A percentile compares a stretch with the other conserved stretches of the same genome.
phyloP scores from a whole-genome alignment of 371 early-diverging fungal genomes.

The Polyrhizophydium stewartii region DNA sequence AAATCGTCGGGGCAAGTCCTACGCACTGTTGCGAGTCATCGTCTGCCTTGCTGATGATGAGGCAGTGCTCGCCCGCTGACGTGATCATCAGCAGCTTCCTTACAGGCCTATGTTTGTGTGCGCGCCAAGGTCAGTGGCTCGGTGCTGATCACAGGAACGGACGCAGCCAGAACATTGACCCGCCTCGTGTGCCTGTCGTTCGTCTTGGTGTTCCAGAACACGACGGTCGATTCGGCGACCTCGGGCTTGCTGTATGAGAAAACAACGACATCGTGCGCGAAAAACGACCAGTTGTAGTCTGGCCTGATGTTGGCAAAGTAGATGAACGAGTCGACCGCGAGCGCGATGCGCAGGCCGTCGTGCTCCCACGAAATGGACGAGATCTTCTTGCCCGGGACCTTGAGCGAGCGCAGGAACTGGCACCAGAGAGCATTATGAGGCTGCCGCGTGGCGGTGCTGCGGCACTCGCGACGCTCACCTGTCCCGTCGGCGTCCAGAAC shows the following conservation, averaged over 20 bases:
- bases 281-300: constrained; percentile 41
- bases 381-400: constrained; percentile 50
- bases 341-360: constrained; percentile 41
- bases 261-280: constrained; percentile 39
- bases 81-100: constrained; percentile 28
- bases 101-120: not conserved
- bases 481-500: constrained; percentile 45
- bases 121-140: no score
- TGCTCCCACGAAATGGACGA: constrained; percentile 49
- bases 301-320: constrained; percentile 54
- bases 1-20: no score
- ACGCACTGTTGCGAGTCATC: constrained; percentile 11
- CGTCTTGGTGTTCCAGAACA: constrained; percentile 48
- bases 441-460: not conserved
- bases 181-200: constrained; percentile 36
- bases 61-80: constrained; percentile 32
- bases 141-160: not conserved
- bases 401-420: constrained; percentile 45
- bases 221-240: constrained; percentile 27
- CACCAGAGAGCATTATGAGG: not conserved
- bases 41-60: constrained; percentile 35
- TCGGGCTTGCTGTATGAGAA: constrained; percentile 36
- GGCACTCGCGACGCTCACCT: constrained; percentile 17
- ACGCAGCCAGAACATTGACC: not conserved
- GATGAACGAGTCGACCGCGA: constrained; percentile 53